A percentile compares a stretch with the other conserved stretches of the same genome.
phyloP scores from a whole-genome alignment of 2,329 filamentous ascomycete species.

The Tothia fuscella region DNA sequence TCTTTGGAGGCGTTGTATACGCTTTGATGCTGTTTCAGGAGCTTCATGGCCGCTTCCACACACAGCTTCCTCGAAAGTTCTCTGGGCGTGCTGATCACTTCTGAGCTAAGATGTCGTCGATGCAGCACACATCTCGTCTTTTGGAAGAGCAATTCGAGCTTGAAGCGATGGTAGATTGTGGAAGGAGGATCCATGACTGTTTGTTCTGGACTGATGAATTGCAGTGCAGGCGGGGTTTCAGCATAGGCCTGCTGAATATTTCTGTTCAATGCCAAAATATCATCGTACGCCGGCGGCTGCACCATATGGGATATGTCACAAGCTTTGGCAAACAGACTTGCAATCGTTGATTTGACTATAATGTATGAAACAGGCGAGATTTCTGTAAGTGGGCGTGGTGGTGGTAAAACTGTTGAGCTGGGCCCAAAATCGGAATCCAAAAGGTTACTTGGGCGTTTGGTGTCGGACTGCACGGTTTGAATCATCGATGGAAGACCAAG shows the following conservation, averaged over 20 bases:
- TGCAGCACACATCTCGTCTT: conserved; percentile 43
- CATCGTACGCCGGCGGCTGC: conserved; percentile 22
- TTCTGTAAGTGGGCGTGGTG: conserved; percentile 20
- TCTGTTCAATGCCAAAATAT: conserved; percentile 27
- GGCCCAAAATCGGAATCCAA: conserved; percentile 13
- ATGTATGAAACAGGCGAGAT: conserved; percentile 25
- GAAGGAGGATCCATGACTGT: conserved; percentile 38
- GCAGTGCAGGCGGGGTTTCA: conserved; percentile 1
- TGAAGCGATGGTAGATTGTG: conserved; percentile 41
- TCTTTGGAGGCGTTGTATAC: conserved; percentile 34
- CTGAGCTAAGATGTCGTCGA: conserved; percentile 36
- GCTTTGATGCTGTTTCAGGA: conserved; percentile 38
- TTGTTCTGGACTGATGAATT: conserved; percentile 21
- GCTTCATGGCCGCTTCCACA: conserved; percentile 35
- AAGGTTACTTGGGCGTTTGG: conserved; percentile 25
- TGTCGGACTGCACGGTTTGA: conserved; percentile 26
- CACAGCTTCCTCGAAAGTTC: conserved; percentile 34
- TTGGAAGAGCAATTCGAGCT: conserved; percentile 39
- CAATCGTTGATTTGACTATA: conserved; percentile 23
- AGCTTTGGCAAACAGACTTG: conserved; percentile 26
- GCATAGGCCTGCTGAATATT: conserved; percentile 24
- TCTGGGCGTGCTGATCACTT: conserved; percentile 23
- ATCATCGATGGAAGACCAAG: conserved; percentile 24
- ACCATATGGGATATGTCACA: conserved; percentile 28
- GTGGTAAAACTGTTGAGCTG: conserved; percentile 12